A percentile compares a stretch with the other conserved stretches of the same genome.
phyloP scores from a whole-genome alignment of 2,329 filamentous ascomycete species.

The Sarocladium brachiariae region DNA sequence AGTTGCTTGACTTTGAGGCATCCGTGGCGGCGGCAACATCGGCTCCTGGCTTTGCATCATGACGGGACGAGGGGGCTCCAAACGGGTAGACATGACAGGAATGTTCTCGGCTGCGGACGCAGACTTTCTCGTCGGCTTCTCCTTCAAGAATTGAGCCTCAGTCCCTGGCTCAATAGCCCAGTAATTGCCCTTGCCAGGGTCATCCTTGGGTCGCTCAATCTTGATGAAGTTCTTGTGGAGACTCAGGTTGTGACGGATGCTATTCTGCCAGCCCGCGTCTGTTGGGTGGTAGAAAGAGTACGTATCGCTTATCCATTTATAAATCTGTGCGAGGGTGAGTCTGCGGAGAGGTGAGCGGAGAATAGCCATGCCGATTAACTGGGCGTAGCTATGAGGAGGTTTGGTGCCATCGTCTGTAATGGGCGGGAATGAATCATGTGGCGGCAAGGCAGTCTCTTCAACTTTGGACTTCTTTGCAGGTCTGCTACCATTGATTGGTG shows the following conservation, averaged over 20 bases:
- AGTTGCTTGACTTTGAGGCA: constrained; percentile 27
- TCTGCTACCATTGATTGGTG: constrained; percentile 62
- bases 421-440: constrained; percentile 68
- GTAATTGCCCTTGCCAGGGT: constrained; percentile 95
- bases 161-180: constrained; percentile 90
- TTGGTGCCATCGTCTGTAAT: constrained; percentile 84
- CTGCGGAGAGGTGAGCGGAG: constrained; percentile 75
- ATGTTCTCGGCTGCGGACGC: constrained; percentile 50
- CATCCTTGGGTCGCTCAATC: constrained; percentile 91
- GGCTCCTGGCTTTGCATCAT: constrained; percentile 32
- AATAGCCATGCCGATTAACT: constrained; percentile 95
- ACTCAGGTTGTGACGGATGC: constrained; percentile 95
- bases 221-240: constrained; percentile 96
- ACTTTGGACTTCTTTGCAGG: constrained; percentile 61
- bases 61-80: constrained; percentile 42
- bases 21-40: constrained; percentile 41
- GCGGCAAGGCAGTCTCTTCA: constrained; percentile 49
- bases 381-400: constrained; percentile 87
- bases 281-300: constrained; percentile 80
- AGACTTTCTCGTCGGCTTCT: constrained; percentile 63
- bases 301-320: constrained; percentile 98
- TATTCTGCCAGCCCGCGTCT: constrained; percentile 96
- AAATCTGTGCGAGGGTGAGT: constrained; percentile 88
- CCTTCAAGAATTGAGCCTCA: constrained; percentile 83
- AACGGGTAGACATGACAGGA: constrained; percentile 50